These are phyloP conservation scores for Scytalidium sp. DNA, from an alignment of 2,329 filamentous ascomycete genomes.

Conservation along the genomic window DNA sequence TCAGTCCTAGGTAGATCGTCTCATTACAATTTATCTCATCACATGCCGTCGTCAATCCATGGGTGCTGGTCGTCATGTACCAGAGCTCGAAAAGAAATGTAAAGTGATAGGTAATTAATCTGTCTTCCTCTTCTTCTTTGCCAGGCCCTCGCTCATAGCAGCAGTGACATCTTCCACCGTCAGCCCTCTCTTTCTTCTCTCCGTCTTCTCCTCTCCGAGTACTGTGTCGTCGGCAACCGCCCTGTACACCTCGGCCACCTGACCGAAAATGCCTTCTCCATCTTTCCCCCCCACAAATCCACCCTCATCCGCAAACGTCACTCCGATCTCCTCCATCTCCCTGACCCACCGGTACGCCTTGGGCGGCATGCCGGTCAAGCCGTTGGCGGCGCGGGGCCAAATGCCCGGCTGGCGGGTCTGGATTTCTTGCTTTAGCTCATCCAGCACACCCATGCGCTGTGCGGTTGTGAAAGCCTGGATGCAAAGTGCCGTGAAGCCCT, in stretches of 20 bases:
- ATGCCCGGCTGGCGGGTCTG: constrained; percentile 44
- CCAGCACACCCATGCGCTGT: constrained; percentile 57
- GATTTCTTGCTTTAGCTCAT: constrained; percentile 55
- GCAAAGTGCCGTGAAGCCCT: constrained; percentile 66
- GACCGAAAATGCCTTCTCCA: constrained; percentile 48
- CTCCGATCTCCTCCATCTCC: constrained; percentile 74
- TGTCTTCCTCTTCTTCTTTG: constrained; percentile 38
- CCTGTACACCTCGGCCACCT: constrained; percentile 59
- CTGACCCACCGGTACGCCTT: constrained; percentile 77
- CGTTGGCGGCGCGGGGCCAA: constrained; percentile 43
- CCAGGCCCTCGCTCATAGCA: constrained; percentile 44
- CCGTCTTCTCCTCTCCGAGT: constrained; percentile 56
- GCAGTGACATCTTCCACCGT: constrained; percentile 56
- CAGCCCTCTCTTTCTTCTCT: constrained; percentile 51
- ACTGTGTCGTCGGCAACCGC: constrained; percentile 58
- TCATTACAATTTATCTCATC: background rate
- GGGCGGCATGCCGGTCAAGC: constrained; percentile 59
- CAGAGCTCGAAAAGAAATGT: too few species aligned
- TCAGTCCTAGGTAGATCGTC: too few species aligned
- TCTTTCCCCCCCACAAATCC: constrained; percentile 47
- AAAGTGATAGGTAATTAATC: constrained; percentile 8
- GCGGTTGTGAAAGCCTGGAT: constrained; percentile 72
- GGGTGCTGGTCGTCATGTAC: too few species aligned
- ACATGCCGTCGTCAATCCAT: background rate
- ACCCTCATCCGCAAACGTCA: constrained; percentile 62